Evolutionary conservation across 2,329 filamentous ascomycete genomes (phyloP).

Genomic region (Penicillium sp.): DNA sequence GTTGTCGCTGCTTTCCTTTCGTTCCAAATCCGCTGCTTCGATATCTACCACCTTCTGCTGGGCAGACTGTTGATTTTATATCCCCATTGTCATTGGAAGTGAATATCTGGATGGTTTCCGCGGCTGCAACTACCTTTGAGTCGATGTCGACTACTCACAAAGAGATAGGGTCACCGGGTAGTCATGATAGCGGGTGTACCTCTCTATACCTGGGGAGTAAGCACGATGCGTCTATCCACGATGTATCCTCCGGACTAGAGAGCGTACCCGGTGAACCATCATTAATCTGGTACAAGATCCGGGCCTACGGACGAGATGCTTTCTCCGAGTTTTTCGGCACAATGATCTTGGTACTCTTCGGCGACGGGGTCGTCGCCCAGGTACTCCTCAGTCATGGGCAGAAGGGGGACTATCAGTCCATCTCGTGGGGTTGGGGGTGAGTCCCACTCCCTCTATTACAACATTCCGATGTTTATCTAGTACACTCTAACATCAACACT

Average conservation of each 20-base stretch:
- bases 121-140: conserved; percentile 13
- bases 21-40: not conserved
- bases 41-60: not conserved
- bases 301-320: conserved; percentile 60
- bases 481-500: conserved; percentile 15
- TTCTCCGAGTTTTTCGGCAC: conserved; percentile 73
- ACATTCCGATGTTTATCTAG: too few relatives aligned
- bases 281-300: conserved; percentile 60
- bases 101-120: conserved; percentile 18
- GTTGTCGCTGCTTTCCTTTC: not conserved
- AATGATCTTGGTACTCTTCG: conserved; percentile 72
- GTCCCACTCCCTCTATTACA: too few relatives aligned
- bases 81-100: not conserved
- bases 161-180: conserved; percentile 20
- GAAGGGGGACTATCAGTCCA: conserved; percentile 58
- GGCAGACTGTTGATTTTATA: not conserved
- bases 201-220: conserved; percentile 30
- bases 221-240: conserved; percentile 25
- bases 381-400: conserved; percentile 62
- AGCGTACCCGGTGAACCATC: conserved; percentile 23
- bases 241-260: conserved; percentile 19
- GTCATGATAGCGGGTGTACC: conserved; percentile 27
- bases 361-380: conserved; percentile 74
- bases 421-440: conserved; percentile 58
- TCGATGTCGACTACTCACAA: conserved; percentile 28